Percentiles rank a stretch among this genome's conserved stretches.
Conservation (phyloP, 257 asterid species). For the Ophiorrhiza pumila region DNA sequence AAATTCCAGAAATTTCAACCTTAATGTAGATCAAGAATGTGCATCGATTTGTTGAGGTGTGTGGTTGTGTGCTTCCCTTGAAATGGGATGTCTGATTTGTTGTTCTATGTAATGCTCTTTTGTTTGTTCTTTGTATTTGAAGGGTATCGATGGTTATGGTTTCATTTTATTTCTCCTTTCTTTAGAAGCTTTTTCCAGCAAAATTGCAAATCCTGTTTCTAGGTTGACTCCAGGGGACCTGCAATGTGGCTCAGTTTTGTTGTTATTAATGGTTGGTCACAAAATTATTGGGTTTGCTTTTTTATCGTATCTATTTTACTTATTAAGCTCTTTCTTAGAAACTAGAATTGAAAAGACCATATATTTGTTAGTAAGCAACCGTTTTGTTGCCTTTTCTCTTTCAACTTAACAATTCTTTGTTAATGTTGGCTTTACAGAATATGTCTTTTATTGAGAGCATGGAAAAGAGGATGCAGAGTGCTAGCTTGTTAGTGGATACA, state of each 20-base stretch:
- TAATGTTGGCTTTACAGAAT: conserved; percentile 67
- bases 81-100: not conserved
- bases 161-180: not conserved
- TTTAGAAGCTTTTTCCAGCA: not conserved
- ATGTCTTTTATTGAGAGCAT: conserved; percentile 94
- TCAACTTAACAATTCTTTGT: conserved; percentile 34
- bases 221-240: not conserved
- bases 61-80: not conserved
- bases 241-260: not conserved
- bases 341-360: not conserved
- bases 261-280: not conserved
- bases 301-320: too few species aligned
- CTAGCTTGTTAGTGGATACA: conserved; percentile 69
- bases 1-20: not conserved
- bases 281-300: too few species aligned
- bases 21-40: too few species aligned
- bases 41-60: not conserved
- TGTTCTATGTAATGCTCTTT: not conserved
- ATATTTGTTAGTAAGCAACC: too few species aligned
- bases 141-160: not conserved
- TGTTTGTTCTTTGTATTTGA: not conserved
- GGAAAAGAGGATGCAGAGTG: conserved; percentile 91
- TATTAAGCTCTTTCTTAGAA: not conserved
- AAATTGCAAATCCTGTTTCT: not conserved
- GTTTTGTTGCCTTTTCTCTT: not conserved